Percentiles rank a stretch among this genome's conserved stretches.
phyloP scores from a whole-genome alignment of 805 yeast genomes.

The Yamadazyma takamatsuzukensis region DNA sequence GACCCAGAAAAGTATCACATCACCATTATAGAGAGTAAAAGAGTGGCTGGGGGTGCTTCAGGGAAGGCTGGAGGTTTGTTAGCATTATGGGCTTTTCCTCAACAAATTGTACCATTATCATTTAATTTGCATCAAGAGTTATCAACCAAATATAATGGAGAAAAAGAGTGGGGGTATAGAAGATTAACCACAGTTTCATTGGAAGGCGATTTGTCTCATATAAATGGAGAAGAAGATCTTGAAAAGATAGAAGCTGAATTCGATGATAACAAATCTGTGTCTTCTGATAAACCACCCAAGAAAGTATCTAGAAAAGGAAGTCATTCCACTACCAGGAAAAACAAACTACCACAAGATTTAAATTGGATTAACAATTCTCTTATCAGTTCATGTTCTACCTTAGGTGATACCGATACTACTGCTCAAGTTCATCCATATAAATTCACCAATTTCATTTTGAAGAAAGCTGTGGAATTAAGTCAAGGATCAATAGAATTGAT shows the following conservation, averaged over 20 bases:
- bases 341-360: slow-evolving; percentile 54
- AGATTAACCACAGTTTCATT: slow-evolving; percentile 79
- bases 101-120: slow-evolving; percentile 84
- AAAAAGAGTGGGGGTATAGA: slow-evolving; percentile 87
- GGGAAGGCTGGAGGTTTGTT: slow-evolving; percentile 97
- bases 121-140: slow-evolving; percentile 82
- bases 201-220: slow-evolving; percentile 68
- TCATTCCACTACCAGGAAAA: slow-evolving; percentile 1
- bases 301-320: slow-evolving; percentile 31
- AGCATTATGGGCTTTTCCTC: slow-evolving; percentile 97
- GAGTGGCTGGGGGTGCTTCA: slow-evolving; percentile 96
- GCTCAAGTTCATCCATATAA: slow-evolving; percentile 97
- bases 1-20: slow-evolving; percentile 72
- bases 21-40: slow-evolving; percentile 79
- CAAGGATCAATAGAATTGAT: slow-evolving; percentile 80
- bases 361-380: slow-evolving; percentile 71
- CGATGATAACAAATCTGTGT: slow-evolving; percentile 8
- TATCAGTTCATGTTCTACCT: slow-evolving; percentile 68
- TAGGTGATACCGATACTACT: slow-evolving; percentile 84
- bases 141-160: slow-evolving; percentile 78
- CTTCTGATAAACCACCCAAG: slow-evolving; percentile 27
- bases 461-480: slow-evolving; percentile 64
- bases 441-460: slow-evolving; percentile 79
- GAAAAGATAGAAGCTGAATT: slow-evolving; percentile 22
- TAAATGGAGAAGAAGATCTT: slow-evolving; percentile 19